Evolutionary conservation across 2,329 filamentous ascomycete genomes (phyloP).

Genomic region (Aspergillus tanneri): DNA sequence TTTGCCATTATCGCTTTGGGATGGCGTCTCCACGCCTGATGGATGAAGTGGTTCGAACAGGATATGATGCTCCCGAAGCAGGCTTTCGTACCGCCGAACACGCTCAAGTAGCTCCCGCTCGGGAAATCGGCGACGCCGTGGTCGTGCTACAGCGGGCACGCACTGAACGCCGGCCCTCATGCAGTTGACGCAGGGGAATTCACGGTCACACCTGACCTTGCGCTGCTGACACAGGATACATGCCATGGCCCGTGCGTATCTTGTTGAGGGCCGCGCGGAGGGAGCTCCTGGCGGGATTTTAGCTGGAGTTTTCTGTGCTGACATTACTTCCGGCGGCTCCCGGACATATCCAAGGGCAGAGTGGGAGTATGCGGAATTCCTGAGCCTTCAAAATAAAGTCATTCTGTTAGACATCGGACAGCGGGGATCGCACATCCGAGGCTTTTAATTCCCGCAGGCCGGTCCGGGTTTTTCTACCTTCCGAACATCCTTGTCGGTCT

Average conservation of each 20-base stretch:
- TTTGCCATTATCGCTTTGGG: no score
- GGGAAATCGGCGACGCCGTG: slow-evolving; percentile 58
- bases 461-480: neutral
- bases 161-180: slow-evolving; percentile 61
- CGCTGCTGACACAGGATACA: slow-evolving; percentile 75
- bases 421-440: neutral
- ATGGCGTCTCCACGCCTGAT: no score
- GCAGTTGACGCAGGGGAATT: slow-evolving; percentile 69
- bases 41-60: slow-evolving; percentile 64
- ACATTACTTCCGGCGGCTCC: no score
- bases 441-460: no score
- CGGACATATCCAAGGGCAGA: no score
- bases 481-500: no score
- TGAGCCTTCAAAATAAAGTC: neutral
- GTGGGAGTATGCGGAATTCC: no score
- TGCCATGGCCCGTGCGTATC: slow-evolving; percentile 29
- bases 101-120: slow-evolving; percentile 70
- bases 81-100: slow-evolving; percentile 65
- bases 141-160: slow-evolving; percentile 47
- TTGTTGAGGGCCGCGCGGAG: neutral
- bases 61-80: slow-evolving; percentile 66
- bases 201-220: slow-evolving; percentile 73
- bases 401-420: neutral
- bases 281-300: neutral
- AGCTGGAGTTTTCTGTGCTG: no score